These are phyloP conservation scores for Citrullus amarus DNA, from an alignment of 306 rosid genomes.

Conservation along the genomic window DNA sequence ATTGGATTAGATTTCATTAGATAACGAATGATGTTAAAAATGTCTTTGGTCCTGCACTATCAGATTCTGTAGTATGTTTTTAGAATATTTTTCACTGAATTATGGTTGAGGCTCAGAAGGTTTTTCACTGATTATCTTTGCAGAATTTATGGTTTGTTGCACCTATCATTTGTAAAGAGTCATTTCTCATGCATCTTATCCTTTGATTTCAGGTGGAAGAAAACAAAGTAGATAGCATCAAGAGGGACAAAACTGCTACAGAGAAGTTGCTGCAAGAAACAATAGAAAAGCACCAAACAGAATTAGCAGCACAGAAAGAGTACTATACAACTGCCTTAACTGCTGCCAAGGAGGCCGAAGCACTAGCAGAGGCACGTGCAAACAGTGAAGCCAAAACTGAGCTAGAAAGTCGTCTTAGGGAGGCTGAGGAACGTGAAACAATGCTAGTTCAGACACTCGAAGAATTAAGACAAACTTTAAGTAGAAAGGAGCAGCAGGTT, in stretches of 20 bases:
- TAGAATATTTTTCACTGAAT: not conserved
- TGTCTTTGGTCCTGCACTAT: not conserved
- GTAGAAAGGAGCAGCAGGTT: conserved; percentile 96
- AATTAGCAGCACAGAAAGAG: conserved; percentile 73
- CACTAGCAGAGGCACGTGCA: conserved; percentile 83
- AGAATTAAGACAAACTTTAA: conserved; percentile 87
- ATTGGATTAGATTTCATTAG: not conserved
- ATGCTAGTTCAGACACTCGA: conserved; percentile 95
- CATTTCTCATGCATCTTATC: conserved; percentile 7
- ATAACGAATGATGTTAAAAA: not conserved
- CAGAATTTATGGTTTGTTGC: not conserved
- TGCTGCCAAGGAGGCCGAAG: conserved; percentile 95
- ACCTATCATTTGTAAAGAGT: not conserved
- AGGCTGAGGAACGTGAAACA: conserved; percentile 84
- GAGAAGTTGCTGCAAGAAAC: conserved; percentile 92
- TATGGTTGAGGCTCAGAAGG: not conserved
- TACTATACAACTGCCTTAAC: conserved; percentile 79
- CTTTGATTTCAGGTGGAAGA: conserved; percentile 65
- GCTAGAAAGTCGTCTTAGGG: conserved; percentile 77
- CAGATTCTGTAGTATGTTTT: not conserved
- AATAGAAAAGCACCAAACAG: conserved; percentile 82
- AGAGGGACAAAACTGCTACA: conserved; percentile 85
- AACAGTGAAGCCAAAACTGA: conserved; percentile 92
- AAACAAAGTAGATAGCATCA: conserved; percentile 93
- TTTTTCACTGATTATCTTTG: not conserved